Evolutionary conservation across 306 rosid species (phyloP).

Genomic region (Prunus mongolica): DNA sequence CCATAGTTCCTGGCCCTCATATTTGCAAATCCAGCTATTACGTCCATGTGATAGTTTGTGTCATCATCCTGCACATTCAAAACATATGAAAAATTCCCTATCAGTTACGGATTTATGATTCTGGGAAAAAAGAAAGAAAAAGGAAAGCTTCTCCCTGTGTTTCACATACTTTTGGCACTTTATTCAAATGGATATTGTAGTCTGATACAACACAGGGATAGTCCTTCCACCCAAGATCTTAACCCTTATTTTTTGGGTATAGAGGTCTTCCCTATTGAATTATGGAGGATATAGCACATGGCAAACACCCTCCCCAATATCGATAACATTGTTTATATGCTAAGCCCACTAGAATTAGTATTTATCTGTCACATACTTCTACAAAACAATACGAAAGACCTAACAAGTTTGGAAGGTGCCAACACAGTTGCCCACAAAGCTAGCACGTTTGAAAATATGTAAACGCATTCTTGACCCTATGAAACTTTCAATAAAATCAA

Average conservation of each 20-base stretch:
- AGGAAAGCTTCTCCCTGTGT: background rate
- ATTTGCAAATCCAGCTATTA: slow-evolving; percentile 37
- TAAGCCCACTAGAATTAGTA: background rate
- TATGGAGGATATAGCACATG: background rate
- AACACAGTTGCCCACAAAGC: background rate
- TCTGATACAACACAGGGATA: background rate
- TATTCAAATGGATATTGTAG: background rate
- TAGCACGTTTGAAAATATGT: background rate
- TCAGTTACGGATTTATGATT: background rate
- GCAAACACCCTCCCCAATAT: background rate
- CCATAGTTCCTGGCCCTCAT: slow-evolving; percentile 42
- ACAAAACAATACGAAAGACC: background rate
- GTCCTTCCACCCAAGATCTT: background rate
- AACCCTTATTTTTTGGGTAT: too few species aligned
- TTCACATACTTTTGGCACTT: background rate
- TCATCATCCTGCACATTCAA: slow-evolving; percentile 32
- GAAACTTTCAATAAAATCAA: background rate
- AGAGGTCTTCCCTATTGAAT: background rate
- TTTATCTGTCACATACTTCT: background rate
- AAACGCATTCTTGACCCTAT: too few species aligned
- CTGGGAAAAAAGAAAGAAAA: background rate
- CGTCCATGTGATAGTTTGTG: slow-evolving; percentile 36
- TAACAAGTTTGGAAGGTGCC: background rate
- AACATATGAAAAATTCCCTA: background rate
- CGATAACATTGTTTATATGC: background rate